Conservation (phyloP, 352 stramenopile genomes). For the Pilasporangium apinafurcum region DNA sequence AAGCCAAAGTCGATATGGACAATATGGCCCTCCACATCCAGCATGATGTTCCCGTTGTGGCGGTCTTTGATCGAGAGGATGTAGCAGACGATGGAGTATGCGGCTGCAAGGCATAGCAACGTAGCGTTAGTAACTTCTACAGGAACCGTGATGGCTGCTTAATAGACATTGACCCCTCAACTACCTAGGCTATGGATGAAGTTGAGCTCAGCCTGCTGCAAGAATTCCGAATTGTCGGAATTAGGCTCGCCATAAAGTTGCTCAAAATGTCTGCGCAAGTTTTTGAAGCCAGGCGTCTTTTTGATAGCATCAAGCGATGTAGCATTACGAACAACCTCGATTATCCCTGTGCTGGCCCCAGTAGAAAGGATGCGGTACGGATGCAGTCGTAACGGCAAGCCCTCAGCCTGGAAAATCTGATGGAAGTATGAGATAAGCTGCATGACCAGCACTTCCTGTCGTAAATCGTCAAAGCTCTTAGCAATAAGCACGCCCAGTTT, state of each 20-base stretch:
- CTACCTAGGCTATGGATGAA: slow-evolving; percentile 82
- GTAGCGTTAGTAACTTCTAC: no score
- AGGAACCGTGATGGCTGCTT: no score
- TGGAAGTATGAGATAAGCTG: slow-evolving; percentile 95
- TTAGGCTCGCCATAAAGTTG: slow-evolving; percentile 78
- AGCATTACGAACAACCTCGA: slow-evolving; percentile 94
- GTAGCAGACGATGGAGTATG: slow-evolving; percentile 97
- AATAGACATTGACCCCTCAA: no score
- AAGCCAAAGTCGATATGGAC: slow-evolving; percentile 99
- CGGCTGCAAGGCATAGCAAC: slow-evolving; percentile 67
- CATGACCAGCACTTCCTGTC: slow-evolving; percentile 97
- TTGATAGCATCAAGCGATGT: slow-evolving; percentile 97
- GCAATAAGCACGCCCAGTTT: slow-evolving; percentile 87
- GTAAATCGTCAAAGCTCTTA: slow-evolving; percentile 96
- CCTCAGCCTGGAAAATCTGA: slow-evolving; percentile 90
- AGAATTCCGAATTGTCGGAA: slow-evolving; percentile 35
- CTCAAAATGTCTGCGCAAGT: slow-evolving; percentile 91
- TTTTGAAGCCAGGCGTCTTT: slow-evolving; percentile 81
- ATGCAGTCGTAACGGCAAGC: slow-evolving; percentile 88
- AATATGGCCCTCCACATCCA: slow-evolving; percentile 95
- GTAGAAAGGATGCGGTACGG: slow-evolving; percentile 97
- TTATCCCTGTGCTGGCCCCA: slow-evolving; percentile 90
- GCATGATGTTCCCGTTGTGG: slow-evolving; percentile 99
- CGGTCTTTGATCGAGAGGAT: slow-evolving; percentile 98
- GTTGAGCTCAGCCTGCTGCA: slow-evolving; percentile 67